These are phyloP conservation scores for Fraxinus cuspidata DNA, from an alignment of 257 asterid species.

Conservation along the genomic window DNA sequence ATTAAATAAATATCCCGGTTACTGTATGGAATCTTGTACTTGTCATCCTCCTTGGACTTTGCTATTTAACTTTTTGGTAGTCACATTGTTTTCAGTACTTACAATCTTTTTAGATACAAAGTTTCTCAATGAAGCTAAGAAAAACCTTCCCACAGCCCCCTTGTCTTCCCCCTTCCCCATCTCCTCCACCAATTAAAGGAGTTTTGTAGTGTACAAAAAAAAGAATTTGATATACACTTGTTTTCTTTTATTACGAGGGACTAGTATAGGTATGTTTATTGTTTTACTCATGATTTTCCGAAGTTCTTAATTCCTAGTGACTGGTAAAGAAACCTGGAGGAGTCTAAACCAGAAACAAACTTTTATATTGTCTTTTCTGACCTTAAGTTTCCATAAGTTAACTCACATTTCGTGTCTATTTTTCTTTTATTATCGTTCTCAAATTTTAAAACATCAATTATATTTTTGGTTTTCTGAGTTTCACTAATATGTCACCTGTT, in stretches of 20 bases:
- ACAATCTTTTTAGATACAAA: background rate
- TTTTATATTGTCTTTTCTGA: background rate
- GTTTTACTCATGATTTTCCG: background rate
- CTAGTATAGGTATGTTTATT: background rate
- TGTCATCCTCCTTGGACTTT: background rate
- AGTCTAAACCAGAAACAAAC: background rate
- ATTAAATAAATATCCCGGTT: conserved; percentile 11
- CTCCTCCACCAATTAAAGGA: background rate
- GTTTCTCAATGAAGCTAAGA: background rate
- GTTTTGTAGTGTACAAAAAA: background rate
- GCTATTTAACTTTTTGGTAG: background rate
- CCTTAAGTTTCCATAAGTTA: background rate
- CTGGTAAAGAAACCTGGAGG: no score
- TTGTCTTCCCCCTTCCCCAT: background rate
- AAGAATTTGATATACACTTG: background rate
- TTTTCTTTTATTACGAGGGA: background rate
- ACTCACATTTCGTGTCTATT: background rate
- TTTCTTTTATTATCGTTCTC: background rate
- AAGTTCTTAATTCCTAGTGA: background rate
- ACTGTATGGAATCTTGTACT: background rate
- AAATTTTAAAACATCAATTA: background rate
- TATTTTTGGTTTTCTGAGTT: background rate
- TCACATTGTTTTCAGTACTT: background rate
- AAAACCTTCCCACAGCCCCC: background rate
- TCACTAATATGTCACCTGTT: background rate